Evolutionary conservation across 2,329 filamentous ascomycete species (phyloP), one percentile per base, ranked within the genome.

Genomic region (Diplodia mutila): DNA sequence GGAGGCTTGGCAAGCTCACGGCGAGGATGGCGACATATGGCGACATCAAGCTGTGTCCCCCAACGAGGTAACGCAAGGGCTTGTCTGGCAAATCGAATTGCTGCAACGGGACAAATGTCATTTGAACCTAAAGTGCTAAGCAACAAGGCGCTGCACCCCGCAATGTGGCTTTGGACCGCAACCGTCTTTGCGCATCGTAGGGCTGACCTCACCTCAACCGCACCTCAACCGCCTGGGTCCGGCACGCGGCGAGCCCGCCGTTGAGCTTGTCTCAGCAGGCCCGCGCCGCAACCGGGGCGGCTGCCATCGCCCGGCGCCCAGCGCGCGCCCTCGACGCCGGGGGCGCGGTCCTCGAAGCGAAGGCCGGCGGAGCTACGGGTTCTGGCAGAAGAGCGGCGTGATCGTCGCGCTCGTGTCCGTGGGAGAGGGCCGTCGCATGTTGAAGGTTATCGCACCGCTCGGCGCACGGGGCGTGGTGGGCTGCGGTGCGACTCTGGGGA

Each of bases 11-110:
- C 64, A 21, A 12, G 42, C 27, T 66, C 39, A 59, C 16, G 64
- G 52, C 64, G 52, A 48, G 39, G 23, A 66, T 48, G 64, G 64
- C 52, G 64, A 66, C 52, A 55, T 48, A 55, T 65, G 64, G 64
- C 64, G 59, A 63, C 59, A 63, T 63, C 59, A 63, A 37, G 23
- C 27, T 39, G 42, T 37, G 59, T 42, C 21, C 29, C 59, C 59
- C 21, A 61, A 63, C 59, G 59, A 51, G 59, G 59, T 16, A 59
- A 32, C 39, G 57, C 57, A 61, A 61, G 57, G 57, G 39, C 27
- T n/a, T 8, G 32, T 6, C 12, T 27, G 46, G 59, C 46, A 63
- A 52, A 63, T 63, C 59, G 46, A 63, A 51, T 21, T 63, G 59
- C 59, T 63, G 59, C 42, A 63, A 63, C 14, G 29, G 59, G 59